Evolutionary conservation across 2,329 filamentous ascomycete genomes (phyloP).

Genomic region (Penicillium thymicola): DNA sequence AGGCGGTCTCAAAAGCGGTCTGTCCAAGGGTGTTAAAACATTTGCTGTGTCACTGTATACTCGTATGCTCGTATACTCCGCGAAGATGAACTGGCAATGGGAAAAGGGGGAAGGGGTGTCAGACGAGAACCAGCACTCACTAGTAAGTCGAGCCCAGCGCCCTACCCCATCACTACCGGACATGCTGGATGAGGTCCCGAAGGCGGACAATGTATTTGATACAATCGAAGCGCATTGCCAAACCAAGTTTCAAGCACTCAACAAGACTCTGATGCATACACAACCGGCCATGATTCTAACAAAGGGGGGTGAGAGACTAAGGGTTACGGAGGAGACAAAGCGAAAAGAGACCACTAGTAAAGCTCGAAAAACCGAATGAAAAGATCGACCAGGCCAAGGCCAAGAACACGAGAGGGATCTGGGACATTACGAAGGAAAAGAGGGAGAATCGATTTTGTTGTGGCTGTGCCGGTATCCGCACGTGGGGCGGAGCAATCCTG

Average conservation of each 20-base stretch:
- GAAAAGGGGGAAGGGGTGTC: neutral
- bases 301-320: neutral
- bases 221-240: conserved; percentile 19
- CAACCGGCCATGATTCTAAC: neutral
- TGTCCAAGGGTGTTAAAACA: too few species aligned
- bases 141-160: conserved; percentile 14
- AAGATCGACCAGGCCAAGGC: neutral
- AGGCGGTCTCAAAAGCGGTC: too few species aligned
- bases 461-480: neutral
- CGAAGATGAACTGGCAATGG: neutral
- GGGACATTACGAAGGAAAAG: neutral
- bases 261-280: neutral
- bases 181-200: conserved; percentile 21
- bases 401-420: neutral
- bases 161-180: conserved; percentile 16
- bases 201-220: conserved; percentile 4
- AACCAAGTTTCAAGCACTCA: conserved; percentile 4
- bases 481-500: neutral
- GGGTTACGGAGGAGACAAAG: neutral
- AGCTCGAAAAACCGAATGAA: neutral
- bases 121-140: conserved; percentile 13
- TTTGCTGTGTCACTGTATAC: too few species aligned
- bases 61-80: neutral
- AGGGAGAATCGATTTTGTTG: neutral
- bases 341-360: neutral